Percentiles rank a stretch among this genome's conserved stretches.
Evolutionary conservation across 2,329 filamentous ascomycete species (phyloP).

Genomic region (Dothideomycetes sp.): DNA sequence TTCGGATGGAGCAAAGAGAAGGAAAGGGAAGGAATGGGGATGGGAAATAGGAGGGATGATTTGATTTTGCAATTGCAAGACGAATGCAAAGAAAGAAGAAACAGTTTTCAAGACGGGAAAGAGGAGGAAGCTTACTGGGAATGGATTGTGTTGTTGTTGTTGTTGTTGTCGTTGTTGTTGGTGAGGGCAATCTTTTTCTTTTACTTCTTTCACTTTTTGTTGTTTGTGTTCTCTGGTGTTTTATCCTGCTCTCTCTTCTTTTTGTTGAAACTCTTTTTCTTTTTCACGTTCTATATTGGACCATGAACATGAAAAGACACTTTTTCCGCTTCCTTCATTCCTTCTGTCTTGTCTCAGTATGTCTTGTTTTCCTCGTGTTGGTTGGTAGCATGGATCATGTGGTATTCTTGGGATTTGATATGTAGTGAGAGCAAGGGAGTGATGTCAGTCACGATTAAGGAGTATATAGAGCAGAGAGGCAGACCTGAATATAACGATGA

Average conservation of each 20-base stretch:
- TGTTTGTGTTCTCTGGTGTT: not conserved
- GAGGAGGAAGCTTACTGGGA: not conserved
- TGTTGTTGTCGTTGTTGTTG: not conserved
- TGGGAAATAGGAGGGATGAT: not conserved
- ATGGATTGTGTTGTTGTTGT: not conserved
- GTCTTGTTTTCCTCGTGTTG: no score
- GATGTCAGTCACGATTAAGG: no score
- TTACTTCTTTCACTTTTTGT: not conserved
- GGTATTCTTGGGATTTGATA: no score
- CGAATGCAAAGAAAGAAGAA: not conserved
- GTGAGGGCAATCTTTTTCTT: constrained; percentile 6
- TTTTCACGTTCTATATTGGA: not conserved
- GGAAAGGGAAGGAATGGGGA: constrained; percentile 3
- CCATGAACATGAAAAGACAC: not conserved
- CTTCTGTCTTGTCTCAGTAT: no score
- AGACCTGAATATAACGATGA: no score
- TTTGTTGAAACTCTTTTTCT: constrained; percentile 4
- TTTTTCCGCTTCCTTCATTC: not conserved
- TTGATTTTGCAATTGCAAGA: not conserved
- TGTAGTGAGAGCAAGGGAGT: no score
- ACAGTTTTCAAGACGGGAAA: not conserved
- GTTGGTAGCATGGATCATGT: no score
- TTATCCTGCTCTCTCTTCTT: constrained; percentile 1
- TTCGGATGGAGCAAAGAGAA: not conserved
- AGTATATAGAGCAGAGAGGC: no score